Evolutionary conservation across 2,329 filamentous ascomycete genomes (phyloP).

Genomic region (Paecilomyces formosus): DNA sequence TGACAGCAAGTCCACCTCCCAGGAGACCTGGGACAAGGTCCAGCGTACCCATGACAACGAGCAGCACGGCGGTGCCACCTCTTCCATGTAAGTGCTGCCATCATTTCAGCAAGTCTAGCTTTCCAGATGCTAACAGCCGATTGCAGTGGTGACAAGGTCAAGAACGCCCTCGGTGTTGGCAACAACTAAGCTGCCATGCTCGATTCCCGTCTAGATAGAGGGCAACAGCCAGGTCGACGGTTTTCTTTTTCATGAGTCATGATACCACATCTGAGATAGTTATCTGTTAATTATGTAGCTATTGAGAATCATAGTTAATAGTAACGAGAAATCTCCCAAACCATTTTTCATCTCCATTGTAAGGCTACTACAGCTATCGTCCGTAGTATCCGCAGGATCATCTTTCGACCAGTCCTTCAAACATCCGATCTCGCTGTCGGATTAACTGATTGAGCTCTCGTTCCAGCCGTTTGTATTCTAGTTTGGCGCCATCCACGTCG

Average conservation of each 20-base stretch:
- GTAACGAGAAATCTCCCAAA: not conserved
- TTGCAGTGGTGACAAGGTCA: slow-evolving; percentile 36
- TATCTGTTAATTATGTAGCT: not conserved
- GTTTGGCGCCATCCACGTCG: slow-evolving; percentile 59
- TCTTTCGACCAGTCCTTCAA: slow-evolving; percentile 61
- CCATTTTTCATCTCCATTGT: not conserved
- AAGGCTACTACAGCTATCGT: not conserved
- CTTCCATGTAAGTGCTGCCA: slow-evolving; percentile 30
- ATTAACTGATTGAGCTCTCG: slow-evolving; percentile 56
- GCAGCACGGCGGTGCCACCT: slow-evolving; percentile 27
- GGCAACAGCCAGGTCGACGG: not conserved
- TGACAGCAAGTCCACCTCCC: slow-evolving; percentile 46
- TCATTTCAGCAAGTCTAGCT: not conserved
- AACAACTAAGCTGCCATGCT: slow-evolving; percentile 10
- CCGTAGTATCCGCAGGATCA: not conserved
- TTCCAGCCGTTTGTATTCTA: slow-evolving; percentile 62
- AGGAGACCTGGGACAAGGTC: slow-evolving; percentile 45
- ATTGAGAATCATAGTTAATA: not conserved
- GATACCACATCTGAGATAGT: not conserved
- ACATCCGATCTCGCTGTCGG: slow-evolving; percentile 61
- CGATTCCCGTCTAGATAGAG: not conserved
- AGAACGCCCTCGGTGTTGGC: slow-evolving; percentile 33
- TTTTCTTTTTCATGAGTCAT: slow-evolving; percentile 2
- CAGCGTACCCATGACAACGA: slow-evolving; percentile 39
- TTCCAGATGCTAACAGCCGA: slow-evolving; percentile 4